Evolutionary conservation across 2,329 filamentous ascomycete genomes (phyloP), one percentile per base, ranked within the genome.

Genomic region (Pseudonectria foliicola): DNA sequence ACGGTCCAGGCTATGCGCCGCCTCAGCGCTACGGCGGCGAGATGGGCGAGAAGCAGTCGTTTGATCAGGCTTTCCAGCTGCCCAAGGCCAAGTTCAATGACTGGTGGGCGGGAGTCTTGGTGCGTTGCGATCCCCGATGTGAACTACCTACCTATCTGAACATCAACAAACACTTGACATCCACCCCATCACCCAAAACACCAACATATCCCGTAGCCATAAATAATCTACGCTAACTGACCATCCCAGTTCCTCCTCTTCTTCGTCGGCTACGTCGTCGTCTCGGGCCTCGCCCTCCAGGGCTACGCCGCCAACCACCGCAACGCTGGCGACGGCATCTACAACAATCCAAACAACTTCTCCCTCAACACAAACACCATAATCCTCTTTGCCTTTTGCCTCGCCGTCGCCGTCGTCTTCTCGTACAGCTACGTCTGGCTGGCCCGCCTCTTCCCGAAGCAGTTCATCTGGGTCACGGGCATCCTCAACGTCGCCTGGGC

Each of bases 391-490:
- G 71, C 76, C 24, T 89, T 93, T 56, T 77, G 85, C 7, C 70
- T 95, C 7, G 75, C 66, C 12, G 70, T 88, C 26, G 84, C 87
- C 5, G 70, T 89, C 14, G 71, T 85, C 2, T 66, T 95, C 27
- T 89, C 85, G 25, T 84, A 78, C 53, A 69, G 64, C 14, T 96
- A 95, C 57, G 77, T 95, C 50, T 77, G 78, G 60, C 59, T 80
- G 2, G 84, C 85, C 6, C 77, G 87, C 36, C 64, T 75, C 30
- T 90, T 90, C 46, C 88, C 89, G 4, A 93, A 92, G 63, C 77
- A 86, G 54, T 88, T 95, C 49, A 93, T 95, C 56, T 95, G 87
- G 85, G 75, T 88, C 26, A 93, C 88, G 0, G 87, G 86, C 10
- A 90, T 95, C 33, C 68, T 94, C 37, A 93, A 95, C 59, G 83